Evolutionary conservation across 2,329 filamentous ascomycete species (phyloP), one percentile per base, ranked within the genome.

Genomic region (Colletotrichum eremochloae): DNA sequence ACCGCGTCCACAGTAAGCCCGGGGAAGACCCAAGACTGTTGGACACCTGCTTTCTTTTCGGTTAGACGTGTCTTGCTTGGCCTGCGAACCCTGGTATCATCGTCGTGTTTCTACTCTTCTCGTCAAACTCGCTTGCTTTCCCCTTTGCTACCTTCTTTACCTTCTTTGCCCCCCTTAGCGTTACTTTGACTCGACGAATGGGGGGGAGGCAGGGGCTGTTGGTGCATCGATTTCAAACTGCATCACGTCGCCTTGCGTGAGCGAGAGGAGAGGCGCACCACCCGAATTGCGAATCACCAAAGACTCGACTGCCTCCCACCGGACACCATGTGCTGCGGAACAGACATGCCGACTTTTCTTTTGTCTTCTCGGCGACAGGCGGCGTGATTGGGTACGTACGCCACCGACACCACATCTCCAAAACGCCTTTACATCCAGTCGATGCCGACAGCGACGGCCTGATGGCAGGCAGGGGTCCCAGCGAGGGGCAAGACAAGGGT

Each of bases 11-110:
- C 14, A 50, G 31, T 50, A 46, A 44, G 46, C 63, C 50, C 46
- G 50, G 52, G 65, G 58, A 58, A 68, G 55, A 29, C 20, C 20
- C 20, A 9, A 29, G 36, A 40, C 55, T 58, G 55, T 40, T 29
- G 55, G 55, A 55, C 67, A 36, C 15, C 40, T 42, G 24, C 67
- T 70, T 70, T 66, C 67, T 63, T 68, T 58, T 33, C 31, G 42
- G 58, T 68, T 46, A 58, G 55, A 55, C 46, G 36, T 67, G 68
- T 68, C n/a, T n/a, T n/a, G n/a, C 65, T 68, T 63, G 65, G 64
- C 64, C 61, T 36, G 52, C 40, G 40, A 57, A 46, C 50, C 29
- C 46, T 62, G 29, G 20, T n/a, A 33, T 52, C 36, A 48, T 33
- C 18, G 38, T 33, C 38, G 31, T 55, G 31, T 55, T 36, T 58